phyloP scores from a whole-genome alignment of 2,329 filamentous ascomycete species.

The Hymenoscyphus repandus region DNA sequence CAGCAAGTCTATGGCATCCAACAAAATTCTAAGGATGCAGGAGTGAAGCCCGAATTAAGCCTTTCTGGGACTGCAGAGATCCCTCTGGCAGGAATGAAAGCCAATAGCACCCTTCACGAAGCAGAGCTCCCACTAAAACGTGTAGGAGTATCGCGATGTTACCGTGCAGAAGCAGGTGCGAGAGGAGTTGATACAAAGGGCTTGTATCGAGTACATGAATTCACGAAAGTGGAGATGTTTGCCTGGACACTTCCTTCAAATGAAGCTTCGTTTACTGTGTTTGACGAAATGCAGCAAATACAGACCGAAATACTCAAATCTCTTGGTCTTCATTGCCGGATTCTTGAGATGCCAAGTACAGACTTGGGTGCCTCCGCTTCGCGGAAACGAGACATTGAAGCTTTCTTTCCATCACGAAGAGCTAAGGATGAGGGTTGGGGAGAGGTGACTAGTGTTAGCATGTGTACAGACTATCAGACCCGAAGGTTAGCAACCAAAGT shows the following conservation, averaged over 20 bases:
- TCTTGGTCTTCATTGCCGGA: slow-evolving; percentile 76
- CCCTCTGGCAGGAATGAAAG: slow-evolving; percentile 85
- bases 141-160: slow-evolving; percentile 86
- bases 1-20: slow-evolving; percentile 84
- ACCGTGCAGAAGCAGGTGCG: slow-evolving; percentile 89
- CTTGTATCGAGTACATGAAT: slow-evolving; percentile 94
- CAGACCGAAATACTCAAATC: slow-evolving; percentile 77
- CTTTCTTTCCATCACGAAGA: slow-evolving; percentile 78
- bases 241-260: slow-evolving; percentile 70
- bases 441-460: slow-evolving; percentile 83
- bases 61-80: slow-evolving; percentile 93
- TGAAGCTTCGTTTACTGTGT: slow-evolving; percentile 50
- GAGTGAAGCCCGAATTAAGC: slow-evolving; percentile 62
- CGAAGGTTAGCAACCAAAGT: slow-evolving; percentile 74
- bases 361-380: slow-evolving; percentile 86
- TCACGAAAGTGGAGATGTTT: slow-evolving; percentile 98
- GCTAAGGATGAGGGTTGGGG: slow-evolving; percentile 73
- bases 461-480: slow-evolving; percentile 93
- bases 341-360: slow-evolving; percentile 85
- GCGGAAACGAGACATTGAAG: slow-evolving; percentile 90
- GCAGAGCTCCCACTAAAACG: slow-evolving; percentile 68
- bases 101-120: slow-evolving; percentile 61
- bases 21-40: slow-evolving; percentile 57
- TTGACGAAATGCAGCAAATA: slow-evolving; percentile 80
- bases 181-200: slow-evolving; percentile 89